Conservation (phyloP, 1,139 yeast genomes). For the Candida dubliniensis region DNA sequence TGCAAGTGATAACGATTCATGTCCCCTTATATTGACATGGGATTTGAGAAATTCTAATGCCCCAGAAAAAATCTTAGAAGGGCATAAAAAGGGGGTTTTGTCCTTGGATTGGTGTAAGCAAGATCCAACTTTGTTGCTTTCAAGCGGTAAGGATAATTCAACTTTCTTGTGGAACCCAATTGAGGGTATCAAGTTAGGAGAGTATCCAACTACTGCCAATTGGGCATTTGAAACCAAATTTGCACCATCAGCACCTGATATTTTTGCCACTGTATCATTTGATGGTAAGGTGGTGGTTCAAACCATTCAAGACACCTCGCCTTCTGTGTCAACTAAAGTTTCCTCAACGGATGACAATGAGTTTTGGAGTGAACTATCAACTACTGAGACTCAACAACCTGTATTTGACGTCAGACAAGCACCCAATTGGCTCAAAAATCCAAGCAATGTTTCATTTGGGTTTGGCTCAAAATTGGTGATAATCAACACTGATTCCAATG, state of each 20-base stretch:
- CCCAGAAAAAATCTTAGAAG: slow-evolving; percentile 73
- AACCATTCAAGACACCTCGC: slow-evolving; percentile 80
- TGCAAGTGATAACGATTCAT: slow-evolving; percentile 78
- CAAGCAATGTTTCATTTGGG: slow-evolving; percentile 80
- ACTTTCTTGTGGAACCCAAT: slow-evolving; percentile 90
- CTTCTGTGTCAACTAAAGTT: slow-evolving; percentile 49
- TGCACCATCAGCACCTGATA: slow-evolving; percentile 85
- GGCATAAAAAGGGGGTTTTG: slow-evolving; percentile 86
- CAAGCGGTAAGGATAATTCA: slow-evolving; percentile 90
- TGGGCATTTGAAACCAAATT: slow-evolving; percentile 91
- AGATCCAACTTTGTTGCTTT: slow-evolving; percentile 74
- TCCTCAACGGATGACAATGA: slow-evolving; percentile 59
- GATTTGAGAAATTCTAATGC: slow-evolving; percentile 90
- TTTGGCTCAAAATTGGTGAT: slow-evolving; percentile 88
- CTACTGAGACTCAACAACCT: slow-evolving; percentile 74
- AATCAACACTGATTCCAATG: slow-evolving; percentile 44
- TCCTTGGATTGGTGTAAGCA: slow-evolving; percentile 92
- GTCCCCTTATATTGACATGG: slow-evolving; percentile 87
- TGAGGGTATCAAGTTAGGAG: slow-evolving; percentile 68
- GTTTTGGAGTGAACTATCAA: slow-evolving; percentile 81
- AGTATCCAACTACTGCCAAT: slow-evolving; percentile 88
- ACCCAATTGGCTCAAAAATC: slow-evolving; percentile 83
- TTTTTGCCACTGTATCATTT: slow-evolving; percentile 90
- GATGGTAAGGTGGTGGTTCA: slow-evolving; percentile 86
- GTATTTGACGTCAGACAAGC: slow-evolving; percentile 72